Conservation (phyloP, 2,329 filamentous ascomycete genomes). For the Hypoxylon sp. region DNA sequence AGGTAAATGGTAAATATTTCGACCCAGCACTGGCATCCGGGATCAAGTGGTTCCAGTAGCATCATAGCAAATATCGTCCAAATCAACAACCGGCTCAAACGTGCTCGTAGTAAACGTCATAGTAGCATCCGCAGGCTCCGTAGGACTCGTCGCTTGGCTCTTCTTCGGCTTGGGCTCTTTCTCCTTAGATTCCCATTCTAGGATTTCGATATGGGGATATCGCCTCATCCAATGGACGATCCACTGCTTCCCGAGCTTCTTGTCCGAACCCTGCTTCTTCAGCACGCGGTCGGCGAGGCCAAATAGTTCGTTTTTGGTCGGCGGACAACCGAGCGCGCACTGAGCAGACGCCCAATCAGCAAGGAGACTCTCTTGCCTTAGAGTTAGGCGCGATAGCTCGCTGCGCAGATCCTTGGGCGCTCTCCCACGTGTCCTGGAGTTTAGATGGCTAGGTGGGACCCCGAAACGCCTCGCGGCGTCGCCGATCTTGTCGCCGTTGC, state of each 20-base stretch:
- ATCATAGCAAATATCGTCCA: conserved; percentile 15
- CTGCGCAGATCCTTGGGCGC: conserved; percentile 43
- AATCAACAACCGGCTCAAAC: conserved; percentile 23
- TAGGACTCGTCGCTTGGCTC: not conserved
- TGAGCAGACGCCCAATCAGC: conserved; percentile 49
- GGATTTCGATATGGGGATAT: conserved; percentile 44
- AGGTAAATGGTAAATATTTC: not conserved
- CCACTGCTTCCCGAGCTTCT: conserved; percentile 50
- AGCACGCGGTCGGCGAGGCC: conserved; percentile 45
- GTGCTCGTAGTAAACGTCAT: conserved; percentile 13
- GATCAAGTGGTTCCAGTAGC: not conserved
- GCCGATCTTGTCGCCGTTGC: conserved; percentile 32
- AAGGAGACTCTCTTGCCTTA: conserved; percentile 48
- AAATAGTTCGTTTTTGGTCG: conserved; percentile 49
- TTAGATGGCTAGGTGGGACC: conserved; percentile 48
- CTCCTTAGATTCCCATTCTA: conserved; percentile 43
- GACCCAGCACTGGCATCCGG: not conserved
- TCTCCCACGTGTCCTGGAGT: conserved; percentile 44
- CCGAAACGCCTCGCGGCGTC: conserved; percentile 47
- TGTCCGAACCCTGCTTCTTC: conserved; percentile 39
- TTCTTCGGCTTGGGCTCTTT: conserved; percentile 26
- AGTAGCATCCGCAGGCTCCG: not conserved
- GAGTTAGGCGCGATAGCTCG: conserved; percentile 44
- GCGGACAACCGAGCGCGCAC: conserved; percentile 46
- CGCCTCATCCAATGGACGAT: conserved; percentile 49